Evolutionary conservation across 2,329 filamentous ascomycete genomes (phyloP), one percentile per base, ranked within the genome.

Genomic region (Xylaria polymorpha): DNA sequence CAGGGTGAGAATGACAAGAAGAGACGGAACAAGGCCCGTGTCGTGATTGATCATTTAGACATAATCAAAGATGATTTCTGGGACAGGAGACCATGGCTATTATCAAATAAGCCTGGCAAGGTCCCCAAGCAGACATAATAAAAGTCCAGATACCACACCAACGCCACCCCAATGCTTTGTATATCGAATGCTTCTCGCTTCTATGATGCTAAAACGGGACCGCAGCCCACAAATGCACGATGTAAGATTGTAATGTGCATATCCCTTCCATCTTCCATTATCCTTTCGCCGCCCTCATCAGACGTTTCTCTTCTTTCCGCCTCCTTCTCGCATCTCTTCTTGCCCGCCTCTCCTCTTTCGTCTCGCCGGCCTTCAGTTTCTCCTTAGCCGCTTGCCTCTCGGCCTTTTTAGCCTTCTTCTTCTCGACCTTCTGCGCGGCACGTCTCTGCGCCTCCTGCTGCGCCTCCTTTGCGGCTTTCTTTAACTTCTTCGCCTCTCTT

Each of bases 41-140:
- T 99, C 55, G 88, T 93, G 43, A 86, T 97, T 44, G 91, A 94
- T 77, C 94, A 98, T 83, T 82, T 96, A 68, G 96, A 99, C 81
- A 92, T 99, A 75, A 98, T 99, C 81, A 94, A 92, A 75, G 93
- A 98, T 80, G 92, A 93, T 3, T 99, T 99, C 78, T 99, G 96
- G 96, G 87, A 93, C 72, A 87, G 86, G 75, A 86, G 94, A 77
- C 94, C 94, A 1, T 98, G 94, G 93, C 85, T 96, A 66, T 78
- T 94, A 62, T 92, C 91, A 1, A 91, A 91, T 72, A 92, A 89
- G 79, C 91, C 91, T 5, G 91, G 91, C 25, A 91, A 88, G 76
- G 83, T 91, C 74, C 90, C 90, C n/a, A 89, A 88, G 77, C 86
- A 89, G 78, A 83, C 82, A 62, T 73, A 72, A 72, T 69, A 71